Evolutionary conservation across 2,329 filamentous ascomycete species (phyloP), one percentile per base, ranked within the genome.

Genomic region (Xylaria sp.): DNA sequence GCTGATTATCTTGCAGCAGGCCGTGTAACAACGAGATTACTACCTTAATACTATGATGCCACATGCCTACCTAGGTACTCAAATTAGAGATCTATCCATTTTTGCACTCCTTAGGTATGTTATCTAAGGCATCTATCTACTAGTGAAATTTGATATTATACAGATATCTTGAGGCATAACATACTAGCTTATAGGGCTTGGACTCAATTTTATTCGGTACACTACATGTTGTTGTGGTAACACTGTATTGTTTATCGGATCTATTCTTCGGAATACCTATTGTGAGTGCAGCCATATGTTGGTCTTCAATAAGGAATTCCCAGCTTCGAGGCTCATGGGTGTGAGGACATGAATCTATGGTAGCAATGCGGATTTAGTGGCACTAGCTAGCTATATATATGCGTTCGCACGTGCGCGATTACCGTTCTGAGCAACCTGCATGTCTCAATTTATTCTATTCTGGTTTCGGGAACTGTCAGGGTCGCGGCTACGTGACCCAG

Each of bases 371-470:
- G 23, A 28, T 46, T 15, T 33, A 17, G 28, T 13, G 33, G 33
- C 28, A 28, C 28, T 28, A 6, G 9, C 33, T 33, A 33, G 31
- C 31, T 33, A 33, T 31, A 31, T 31, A 31, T 33, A 33, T 33
- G 26, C 10, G 5, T 20, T 46, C 44, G 23, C 65, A 67, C 60
- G 67, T 63, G 66, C 54, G 11, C 59, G 66, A 20, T 63, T 69
- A 46, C 66, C 54, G 13, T 66, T 66, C 36, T 40, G 11, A 53
- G 64, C 36, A 51, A 20, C 13, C 20, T 63, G 42, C 48, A 40
- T 46, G 40, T 49, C 40, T 66, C 40, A 61, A 4, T 9, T 46
- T 26, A 26, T 20, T 40, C 28, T n/a, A 31, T 36, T 38, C 17
- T 60, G 3, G 2, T 53, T 42, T 42, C 57, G 49, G 42, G 23